Percentiles rank a stretch among this genome's conserved stretches.
Evolutionary conservation across 805 yeast genomes (phyloP).

Genomic region (Metschnikowia continentalis): DNA sequence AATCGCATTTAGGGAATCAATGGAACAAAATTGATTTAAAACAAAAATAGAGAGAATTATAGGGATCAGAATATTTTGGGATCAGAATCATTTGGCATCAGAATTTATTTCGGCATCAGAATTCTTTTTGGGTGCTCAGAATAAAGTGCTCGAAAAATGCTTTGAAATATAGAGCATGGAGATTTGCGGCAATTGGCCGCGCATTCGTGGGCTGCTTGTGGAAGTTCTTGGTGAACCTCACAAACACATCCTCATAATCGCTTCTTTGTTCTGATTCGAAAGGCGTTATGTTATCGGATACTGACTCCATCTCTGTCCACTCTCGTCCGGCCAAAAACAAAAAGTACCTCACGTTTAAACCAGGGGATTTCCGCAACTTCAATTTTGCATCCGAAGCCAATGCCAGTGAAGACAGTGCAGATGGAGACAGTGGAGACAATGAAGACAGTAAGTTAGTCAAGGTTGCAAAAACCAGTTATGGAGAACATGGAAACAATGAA

Average conservation of each 20-base stretch:
- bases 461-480: no score
- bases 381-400: background rate
- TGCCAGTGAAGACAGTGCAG: background rate
- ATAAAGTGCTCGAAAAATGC: no score
- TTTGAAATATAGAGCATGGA: no score
- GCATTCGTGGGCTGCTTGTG: background rate
- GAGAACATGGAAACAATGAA: background rate
- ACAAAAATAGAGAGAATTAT: no score
- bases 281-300: background rate
- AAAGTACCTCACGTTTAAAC: background rate
- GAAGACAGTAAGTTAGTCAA: background rate
- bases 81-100: no score
- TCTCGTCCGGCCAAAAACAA: background rate
- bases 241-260: background rate
- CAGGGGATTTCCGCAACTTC: background rate
- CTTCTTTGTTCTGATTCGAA: background rate
- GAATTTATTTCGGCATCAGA: no score
- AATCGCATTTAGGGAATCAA: constrained; percentile 3
- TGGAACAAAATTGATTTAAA: no score
- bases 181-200: constrained; percentile 2
- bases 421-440: background rate
- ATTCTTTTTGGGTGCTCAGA: no score
- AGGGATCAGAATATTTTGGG: no score
- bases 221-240: background rate
- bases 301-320: background rate